Base-by-base conservation (phyloP, 2,329 filamentous ascomycete genomes). In the Akanthomyces uredinophilus region DNA sequence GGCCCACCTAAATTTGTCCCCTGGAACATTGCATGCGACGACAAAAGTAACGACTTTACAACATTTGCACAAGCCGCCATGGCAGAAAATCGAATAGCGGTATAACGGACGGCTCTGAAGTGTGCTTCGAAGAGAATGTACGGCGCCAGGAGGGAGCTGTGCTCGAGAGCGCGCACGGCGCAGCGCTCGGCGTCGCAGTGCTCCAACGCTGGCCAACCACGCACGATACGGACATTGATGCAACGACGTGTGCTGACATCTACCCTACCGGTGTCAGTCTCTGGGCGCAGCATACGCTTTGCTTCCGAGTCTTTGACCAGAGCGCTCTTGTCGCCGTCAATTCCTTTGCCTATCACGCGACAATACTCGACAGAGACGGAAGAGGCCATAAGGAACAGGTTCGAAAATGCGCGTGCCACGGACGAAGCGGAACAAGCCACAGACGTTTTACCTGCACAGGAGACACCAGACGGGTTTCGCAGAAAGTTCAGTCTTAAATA, bases 1-100 rank as follows among this genome's bases (percentile, higher is more conserved):
- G 58, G 50, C 58, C 58, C 58, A 61, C 58, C 58, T 54, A 54
- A 61, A 54, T 39, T 41, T 61, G 14, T 16, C 14, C 11, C 43
- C 14, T 39, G 2, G 10, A 61, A 46, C 50, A 41, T 60, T 11
- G 32, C 5, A 10, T 20, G 13, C 50, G 22, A 60, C 47, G 14
- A 60, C 58, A 10, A 32, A 20, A 16, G 37, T 22, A 16, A 53
- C 18, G 32, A 20, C 24, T 22, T 41, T 50, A 16, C 49, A 2
- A 37, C 24, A 35, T 44, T 27, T 8, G 13, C 11, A 29, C 27
- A 18, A 5, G 11, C n/a, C 14, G 53, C 18, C 16, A 54, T 54
- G 58, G 24, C 41, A 32, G 14, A 4, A 8, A 29, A 24, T 10
- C 50, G 50, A 49, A 49, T 32, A 47, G 11, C n/a, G 43, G n/a